These are phyloP conservation scores for Globisporangium viniferum DNA, from an alignment of 352 stramenopile species.

Conservation along the genomic window DNA sequence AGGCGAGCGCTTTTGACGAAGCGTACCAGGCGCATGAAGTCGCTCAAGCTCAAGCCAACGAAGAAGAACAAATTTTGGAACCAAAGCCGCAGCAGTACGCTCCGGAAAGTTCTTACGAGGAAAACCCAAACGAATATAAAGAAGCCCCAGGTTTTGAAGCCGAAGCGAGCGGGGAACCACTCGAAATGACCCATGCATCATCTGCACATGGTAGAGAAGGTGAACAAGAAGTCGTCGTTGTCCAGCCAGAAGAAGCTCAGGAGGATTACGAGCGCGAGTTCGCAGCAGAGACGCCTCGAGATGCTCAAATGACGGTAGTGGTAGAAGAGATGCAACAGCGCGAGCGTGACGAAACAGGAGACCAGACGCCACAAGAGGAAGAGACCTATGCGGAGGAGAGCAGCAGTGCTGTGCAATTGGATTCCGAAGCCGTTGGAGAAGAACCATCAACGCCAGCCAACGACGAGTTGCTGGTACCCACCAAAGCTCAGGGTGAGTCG, in stretches of 20 bases:
- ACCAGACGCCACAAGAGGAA: background rate
- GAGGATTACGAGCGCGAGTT: constrained; percentile 12
- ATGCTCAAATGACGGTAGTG: background rate
- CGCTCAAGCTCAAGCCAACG: background rate
- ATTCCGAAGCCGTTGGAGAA: background rate
- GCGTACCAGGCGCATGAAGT: background rate
- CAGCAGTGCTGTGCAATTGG: background rate
- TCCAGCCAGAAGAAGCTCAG: background rate
- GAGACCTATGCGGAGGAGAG: background rate
- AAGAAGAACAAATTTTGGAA: background rate
- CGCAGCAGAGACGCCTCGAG: constrained; percentile 3
- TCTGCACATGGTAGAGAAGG: background rate
- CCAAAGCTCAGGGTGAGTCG: background rate
- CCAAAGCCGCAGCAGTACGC: background rate
- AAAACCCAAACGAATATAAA: background rate
- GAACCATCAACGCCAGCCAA: background rate
- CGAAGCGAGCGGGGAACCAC: background rate
- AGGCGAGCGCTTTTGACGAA: background rate
- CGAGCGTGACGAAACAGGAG: background rate
- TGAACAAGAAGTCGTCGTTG: background rate
- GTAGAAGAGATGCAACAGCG: background rate
- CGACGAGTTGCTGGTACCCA: background rate
- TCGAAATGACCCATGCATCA: background rate
- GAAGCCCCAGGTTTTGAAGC: background rate
- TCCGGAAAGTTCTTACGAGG: background rate